These are phyloP conservation scores for Talaromyces trachyspermus DNA, from an alignment of 495 filamentous ascomycete species.

Conservation along the genomic window DNA sequence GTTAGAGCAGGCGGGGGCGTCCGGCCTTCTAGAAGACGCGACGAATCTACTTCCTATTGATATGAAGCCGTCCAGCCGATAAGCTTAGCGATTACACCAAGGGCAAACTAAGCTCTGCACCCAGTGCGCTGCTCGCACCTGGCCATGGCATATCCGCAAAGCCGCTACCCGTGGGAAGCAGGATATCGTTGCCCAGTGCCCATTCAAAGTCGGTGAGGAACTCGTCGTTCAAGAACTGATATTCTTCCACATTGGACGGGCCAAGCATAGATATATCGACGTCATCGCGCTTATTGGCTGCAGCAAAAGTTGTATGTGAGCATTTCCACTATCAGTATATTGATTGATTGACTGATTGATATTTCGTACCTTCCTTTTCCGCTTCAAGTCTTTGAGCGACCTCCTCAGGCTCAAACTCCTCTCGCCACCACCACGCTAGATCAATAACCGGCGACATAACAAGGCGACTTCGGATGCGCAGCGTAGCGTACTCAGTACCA, in stretches of 20 bases:
- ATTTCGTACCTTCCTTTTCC: slow-evolving; percentile 14
- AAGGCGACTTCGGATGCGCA: slow-evolving; percentile 38
- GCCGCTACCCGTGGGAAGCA: slow-evolving; percentile 16
- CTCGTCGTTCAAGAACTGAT: slow-evolving; percentile 26
- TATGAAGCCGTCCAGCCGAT: too few species aligned
- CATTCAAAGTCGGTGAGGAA: slow-evolving; percentile 30
- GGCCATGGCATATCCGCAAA: too few species aligned
- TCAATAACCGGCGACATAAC: slow-evolving; percentile 37
- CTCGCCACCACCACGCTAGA: slow-evolving; percentile 43
- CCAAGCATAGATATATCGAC: not conserved
- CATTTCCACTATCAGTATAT: slow-evolving; percentile 8
- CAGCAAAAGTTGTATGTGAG: not conserved
- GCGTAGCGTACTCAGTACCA: slow-evolving; percentile 27
- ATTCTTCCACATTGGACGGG: slow-evolving; percentile 12
- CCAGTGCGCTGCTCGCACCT: not conserved
- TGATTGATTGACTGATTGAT: too few species aligned
- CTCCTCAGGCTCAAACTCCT: slow-evolving; percentile 34
- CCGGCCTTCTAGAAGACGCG: too few species aligned
- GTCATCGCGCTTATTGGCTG: too few species aligned
- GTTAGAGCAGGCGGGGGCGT: too few species aligned
- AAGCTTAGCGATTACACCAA: not conserved
- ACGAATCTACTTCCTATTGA: too few species aligned
- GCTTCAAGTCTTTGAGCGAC: slow-evolving; percentile 11
- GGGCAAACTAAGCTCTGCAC: not conserved
- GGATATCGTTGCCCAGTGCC: slow-evolving; percentile 27